Evolutionary conservation across 192 early-diverging fungal genomes (phyloP).

Genomic region (Podila clonocystis): DNA sequence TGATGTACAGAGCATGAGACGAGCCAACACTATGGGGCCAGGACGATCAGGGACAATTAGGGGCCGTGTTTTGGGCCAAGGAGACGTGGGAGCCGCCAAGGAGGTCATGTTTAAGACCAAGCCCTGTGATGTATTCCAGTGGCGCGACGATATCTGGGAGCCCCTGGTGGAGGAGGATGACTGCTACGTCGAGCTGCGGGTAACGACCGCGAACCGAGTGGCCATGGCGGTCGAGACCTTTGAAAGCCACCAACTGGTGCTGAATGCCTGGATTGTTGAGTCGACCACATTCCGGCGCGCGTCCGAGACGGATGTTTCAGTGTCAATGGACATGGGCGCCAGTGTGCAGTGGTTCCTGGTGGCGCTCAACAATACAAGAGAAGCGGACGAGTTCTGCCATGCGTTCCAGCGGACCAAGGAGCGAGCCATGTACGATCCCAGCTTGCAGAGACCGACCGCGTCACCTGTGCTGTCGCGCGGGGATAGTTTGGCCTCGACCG

Average conservation of each 20-base stretch:
- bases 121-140: conserved; percentile 63
- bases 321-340: conserved; percentile 58
- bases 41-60: conserved; percentile 16
- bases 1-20: conserved; percentile 9
- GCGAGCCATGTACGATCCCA: conserved; percentile 43
- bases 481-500: conserved; percentile 40
- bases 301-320: conserved; percentile 56
- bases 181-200: conserved; percentile 56
- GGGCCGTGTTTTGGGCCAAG: conserved; percentile 23
- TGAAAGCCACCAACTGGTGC: conserved; percentile 50
- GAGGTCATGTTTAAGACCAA: conserved; percentile 53
- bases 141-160: conserved; percentile 62
- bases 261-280: conserved; percentile 65
- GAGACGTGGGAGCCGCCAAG: conserved; percentile 36
- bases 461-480: conserved; percentile 41
- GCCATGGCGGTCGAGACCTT: conserved; percentile 56
- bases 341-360: conserved; percentile 61
- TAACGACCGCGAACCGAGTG: conserved; percentile 46
- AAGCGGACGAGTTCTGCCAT: conserved; percentile 48
- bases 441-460: conserved; percentile 11
- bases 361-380: conserved; percentile 37
- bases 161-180: conserved; percentile 56
- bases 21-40: conserved; percentile 30
- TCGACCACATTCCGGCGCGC: conserved; percentile 55
- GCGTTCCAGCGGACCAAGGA: conserved; percentile 53